Percentiles rank a stretch among this genome's conserved stretches.
Evolutionary conservation across 73 alveolate species (phyloP).

Genomic region (Tetrahymena elliotti): DNA sequence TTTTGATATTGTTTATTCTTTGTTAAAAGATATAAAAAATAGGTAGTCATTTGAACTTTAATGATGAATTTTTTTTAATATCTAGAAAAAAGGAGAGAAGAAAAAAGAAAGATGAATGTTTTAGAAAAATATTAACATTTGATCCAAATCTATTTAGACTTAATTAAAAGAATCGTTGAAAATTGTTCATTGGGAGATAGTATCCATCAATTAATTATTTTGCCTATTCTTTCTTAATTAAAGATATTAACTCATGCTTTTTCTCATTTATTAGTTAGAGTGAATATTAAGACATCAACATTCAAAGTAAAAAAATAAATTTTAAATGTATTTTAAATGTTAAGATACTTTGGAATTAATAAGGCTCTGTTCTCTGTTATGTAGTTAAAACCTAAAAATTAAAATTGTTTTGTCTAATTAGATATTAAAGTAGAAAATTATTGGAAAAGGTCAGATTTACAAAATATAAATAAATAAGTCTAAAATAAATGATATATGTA

Average conservation of each 20-base stretch:
- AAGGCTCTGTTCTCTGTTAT: neutral
- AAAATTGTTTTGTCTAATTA: too few relatives aligned
- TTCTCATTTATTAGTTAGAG: too few relatives aligned
- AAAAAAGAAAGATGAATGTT: neutral
- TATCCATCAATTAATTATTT: too few relatives aligned
- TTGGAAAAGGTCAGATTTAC: neutral
- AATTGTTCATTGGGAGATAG: neutral
- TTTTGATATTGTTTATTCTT: too few relatives aligned
- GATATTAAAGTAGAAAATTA: neutral
- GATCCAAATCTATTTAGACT: neutral
- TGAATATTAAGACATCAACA: neutral
- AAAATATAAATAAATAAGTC: neutral
- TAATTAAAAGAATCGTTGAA: neutral
- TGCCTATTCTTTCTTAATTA: neutral
- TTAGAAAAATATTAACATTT: neutral
- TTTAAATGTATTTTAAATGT: too few relatives aligned
- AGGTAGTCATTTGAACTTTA: too few relatives aligned
- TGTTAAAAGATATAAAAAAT: too few relatives aligned
- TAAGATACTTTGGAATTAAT: neutral
- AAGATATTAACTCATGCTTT: too few relatives aligned
- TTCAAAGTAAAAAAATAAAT: too few relatives aligned
- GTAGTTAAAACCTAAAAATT: too few relatives aligned
- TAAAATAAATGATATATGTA: too few relatives aligned
- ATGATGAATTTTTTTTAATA: too few relatives aligned
- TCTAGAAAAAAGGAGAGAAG: neutral